Evolutionary conservation across 345 rosid species (phyloP), one percentile per base, ranked within the genome.

Genomic region (Cochlearia excelsa): DNA sequence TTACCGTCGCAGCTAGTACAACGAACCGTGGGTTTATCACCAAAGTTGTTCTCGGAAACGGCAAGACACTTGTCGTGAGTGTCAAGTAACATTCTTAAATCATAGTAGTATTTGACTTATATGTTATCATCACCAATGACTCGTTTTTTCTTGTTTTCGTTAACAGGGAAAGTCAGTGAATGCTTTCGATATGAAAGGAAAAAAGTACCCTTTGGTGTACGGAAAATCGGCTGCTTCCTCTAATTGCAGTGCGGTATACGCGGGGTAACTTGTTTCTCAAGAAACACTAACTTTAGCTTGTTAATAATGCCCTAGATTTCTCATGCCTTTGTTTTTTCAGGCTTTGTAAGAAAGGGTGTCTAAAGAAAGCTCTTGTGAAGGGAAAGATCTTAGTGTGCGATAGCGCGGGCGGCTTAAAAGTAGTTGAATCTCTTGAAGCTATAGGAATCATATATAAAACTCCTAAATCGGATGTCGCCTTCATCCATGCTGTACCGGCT

Each of bases 1-100:
- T 84, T 29, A 10, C 74, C 0, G 81, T 78, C 5, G 84, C 80
- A 48, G 84, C 81, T n/a, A 79, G 84, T 57, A 67, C 29, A 38
- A 81, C 54, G 0, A 82, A 84, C 74, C 80, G 82, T 16, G 23
- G 23, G 23, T 16, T 16, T 16, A 16, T 16, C 23, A 16, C 23
- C 23, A 16, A 16, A 16, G 67, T 76, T 56, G 72, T 71, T 30
- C 78, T 81, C 5, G 84, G 68, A 1, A 71, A 81, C 48, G 76
- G 76, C 42, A 59, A 57, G 43, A 70, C 69, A 3, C 1, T 81
- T 28, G 9, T n/a, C 5, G 85, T 86, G 74, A 26, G 83, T 44
- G 34, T 16, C 23, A 16, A 16, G 23, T 16, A 16, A 16, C 23
- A 16, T 16, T 16, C 23, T 16, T 16, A 16, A 16, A 16, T 16